phyloP scores from a whole-genome alignment of 768 basidiomycete species.

The Mrakia gelida region DNA sequence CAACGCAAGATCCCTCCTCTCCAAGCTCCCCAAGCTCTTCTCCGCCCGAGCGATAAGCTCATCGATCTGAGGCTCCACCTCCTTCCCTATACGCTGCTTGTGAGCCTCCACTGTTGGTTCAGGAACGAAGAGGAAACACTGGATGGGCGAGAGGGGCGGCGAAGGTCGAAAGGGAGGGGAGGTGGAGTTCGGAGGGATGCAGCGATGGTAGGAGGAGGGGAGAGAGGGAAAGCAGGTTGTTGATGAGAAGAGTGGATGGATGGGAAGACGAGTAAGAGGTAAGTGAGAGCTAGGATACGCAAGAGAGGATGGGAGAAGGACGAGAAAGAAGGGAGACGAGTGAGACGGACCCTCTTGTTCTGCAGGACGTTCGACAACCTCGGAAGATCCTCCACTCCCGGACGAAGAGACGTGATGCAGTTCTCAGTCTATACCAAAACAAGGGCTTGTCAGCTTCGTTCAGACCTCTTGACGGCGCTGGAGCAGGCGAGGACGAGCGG shows the following conservation, averaged over 20 bases:
- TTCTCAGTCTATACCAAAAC: background rate
- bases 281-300: too few species aligned
- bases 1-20: constrained; percentile 60
- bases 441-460: too few species aligned
- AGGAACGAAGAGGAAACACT: constrained; percentile 72
- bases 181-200: background rate
- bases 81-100: constrained; percentile 69
- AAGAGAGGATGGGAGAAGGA: background rate
- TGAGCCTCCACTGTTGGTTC: constrained; percentile 69
- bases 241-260: too few species aligned
- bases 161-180: background rate
- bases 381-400: constrained; percentile 53
- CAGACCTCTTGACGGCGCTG: too few species aligned
- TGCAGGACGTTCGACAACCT: constrained; percentile 65
- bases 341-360: constrained; percentile 59
- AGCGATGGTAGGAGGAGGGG: background rate
- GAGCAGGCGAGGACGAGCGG: background rate
- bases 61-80: constrained; percentile 73
- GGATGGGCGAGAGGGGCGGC: background rate
- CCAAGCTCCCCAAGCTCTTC: constrained; percentile 58
- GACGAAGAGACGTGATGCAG: constrained; percentile 15
- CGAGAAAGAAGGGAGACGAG: background rate
- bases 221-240: background rate
- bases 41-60: constrained; percentile 70
- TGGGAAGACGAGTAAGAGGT: too few species aligned